Conservation (phyloP, 2,329 filamentous ascomycete genomes). For the Penicillium freii region DNA sequence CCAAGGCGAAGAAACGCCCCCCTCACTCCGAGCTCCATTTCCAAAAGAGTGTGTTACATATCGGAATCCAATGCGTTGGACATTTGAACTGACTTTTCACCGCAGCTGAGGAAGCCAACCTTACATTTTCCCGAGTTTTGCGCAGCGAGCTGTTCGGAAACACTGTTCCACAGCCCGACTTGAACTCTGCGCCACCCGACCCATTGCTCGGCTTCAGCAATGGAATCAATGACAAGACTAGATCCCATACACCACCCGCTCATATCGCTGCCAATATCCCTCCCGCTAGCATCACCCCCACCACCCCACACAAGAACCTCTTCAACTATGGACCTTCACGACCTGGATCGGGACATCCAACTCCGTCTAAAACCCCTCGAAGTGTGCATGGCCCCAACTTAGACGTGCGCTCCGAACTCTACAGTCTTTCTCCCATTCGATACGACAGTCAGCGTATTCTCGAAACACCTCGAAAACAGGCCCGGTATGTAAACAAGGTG, state of each 20-base stretch:
- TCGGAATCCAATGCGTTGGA: constrained; percentile 3
- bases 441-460: constrained; percentile 92
- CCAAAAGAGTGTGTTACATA: constrained; percentile 69
- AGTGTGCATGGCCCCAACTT: constrained; percentile 84
- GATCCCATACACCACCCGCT: constrained; percentile 78
- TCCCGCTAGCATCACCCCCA: constrained; percentile 74
- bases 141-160: constrained; percentile 90
- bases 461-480: constrained; percentile 82
- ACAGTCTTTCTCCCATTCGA: constrained; percentile 90
- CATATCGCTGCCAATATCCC: constrained; percentile 64
- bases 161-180: constrained; percentile 77
- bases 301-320: constrained; percentile 95
- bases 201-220: constrained; percentile 47
- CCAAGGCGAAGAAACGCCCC: constrained; percentile 76
- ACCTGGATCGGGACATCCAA: constrained; percentile 76
- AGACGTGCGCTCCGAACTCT: constrained; percentile 86
- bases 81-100: constrained; percentile 12
- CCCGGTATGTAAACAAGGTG: constrained; percentile 88
- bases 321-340: constrained; percentile 83
- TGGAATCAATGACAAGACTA: constrained; percentile 61
- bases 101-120: constrained; percentile 85
- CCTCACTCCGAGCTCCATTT: constrained; percentile 91
- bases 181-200: constrained; percentile 62
- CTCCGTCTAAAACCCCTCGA: constrained; percentile 83
- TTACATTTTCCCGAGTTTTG: constrained; percentile 83